These are phyloP conservation scores for Pichia manshurica DNA, from an alignment of 805 yeast genomes.

Conservation along the genomic window DNA sequence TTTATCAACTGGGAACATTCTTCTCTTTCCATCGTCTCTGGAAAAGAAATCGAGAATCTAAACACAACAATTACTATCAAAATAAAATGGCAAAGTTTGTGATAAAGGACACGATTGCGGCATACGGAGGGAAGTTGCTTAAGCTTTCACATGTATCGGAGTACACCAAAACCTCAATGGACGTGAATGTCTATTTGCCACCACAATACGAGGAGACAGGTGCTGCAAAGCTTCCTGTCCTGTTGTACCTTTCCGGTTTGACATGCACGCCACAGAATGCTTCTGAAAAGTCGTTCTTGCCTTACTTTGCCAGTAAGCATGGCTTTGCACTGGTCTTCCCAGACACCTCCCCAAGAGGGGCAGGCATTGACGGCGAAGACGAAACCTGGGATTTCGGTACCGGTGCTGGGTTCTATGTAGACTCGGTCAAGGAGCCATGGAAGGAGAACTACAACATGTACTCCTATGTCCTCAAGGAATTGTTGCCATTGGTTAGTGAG, in stretches of 20 bases:
- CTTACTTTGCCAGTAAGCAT: constrained; percentile 68
- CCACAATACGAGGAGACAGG: constrained; percentile 36
- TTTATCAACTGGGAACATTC: too few species aligned
- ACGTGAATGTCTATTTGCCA: constrained; percentile 80
- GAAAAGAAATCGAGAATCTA: too few species aligned
- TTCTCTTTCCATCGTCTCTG: too few species aligned
- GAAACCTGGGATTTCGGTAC: constrained; percentile 81
- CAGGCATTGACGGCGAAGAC: constrained; percentile 63
- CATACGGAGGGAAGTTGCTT: constrained; percentile 69
- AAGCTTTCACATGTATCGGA: constrained; percentile 72
- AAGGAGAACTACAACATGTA: constrained; percentile 76
- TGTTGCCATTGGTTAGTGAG: constrained; percentile 46
- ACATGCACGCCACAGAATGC: constrained; percentile 94
- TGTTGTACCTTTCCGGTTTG: constrained; percentile 79
- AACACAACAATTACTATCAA: too few species aligned
- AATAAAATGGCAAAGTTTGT: constrained; percentile 30
- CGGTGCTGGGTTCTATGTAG: constrained; percentile 92
- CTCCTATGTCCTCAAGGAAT: constrained; percentile 70
- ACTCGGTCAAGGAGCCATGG: constrained; percentile 76
- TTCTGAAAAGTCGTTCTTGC: constrained; percentile 87
- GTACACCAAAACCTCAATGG: constrained; percentile 66
- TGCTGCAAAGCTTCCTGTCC: constrained; percentile 54
- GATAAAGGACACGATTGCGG: constrained; percentile 46
- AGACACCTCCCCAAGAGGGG: constrained; percentile 94
- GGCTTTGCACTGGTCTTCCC: constrained; percentile 91